These are phyloP conservation scores for Microbotryum silenes-acaulis DNA, from an alignment of 1,284 basidiomycete genomes.

Conservation along the genomic window DNA sequence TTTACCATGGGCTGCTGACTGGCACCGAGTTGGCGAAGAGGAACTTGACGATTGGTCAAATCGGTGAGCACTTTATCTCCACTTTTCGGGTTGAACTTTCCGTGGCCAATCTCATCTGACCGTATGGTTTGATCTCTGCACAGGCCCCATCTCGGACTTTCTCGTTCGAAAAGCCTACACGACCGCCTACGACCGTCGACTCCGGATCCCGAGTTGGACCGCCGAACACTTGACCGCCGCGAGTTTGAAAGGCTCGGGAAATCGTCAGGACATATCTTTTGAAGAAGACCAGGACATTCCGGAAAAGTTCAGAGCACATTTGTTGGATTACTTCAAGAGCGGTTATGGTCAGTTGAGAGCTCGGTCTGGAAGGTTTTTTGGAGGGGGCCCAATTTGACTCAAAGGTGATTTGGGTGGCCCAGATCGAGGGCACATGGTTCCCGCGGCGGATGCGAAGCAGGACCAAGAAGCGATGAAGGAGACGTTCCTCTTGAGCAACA, in stretches of 20 bases:
- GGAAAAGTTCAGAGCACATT: slow-evolving; percentile 66
- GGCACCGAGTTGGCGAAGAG: slow-evolving; percentile 4
- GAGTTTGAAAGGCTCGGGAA: slow-evolving; percentile 57
- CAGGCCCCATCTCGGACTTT: slow-evolving; percentile 34
- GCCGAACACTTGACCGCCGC: slow-evolving; percentile 60
- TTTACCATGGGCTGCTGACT: slow-evolving; percentile 10
- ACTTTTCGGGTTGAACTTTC: too few relatives aligned
- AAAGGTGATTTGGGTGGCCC: neutral
- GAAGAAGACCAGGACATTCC: slow-evolving; percentile 76
- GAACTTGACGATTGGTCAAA: slow-evolving; percentile 12
- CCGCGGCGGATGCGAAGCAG: slow-evolving; percentile 83
- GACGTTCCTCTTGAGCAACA: slow-evolving; percentile 91
- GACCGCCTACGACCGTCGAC: slow-evolving; percentile 72
- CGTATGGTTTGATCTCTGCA: neutral
- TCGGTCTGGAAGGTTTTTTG: neutral
- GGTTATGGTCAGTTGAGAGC: slow-evolving; percentile 57
- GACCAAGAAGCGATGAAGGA: slow-evolving; percentile 85
- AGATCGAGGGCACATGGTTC: slow-evolving; percentile 86
- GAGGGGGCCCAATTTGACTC: neutral
- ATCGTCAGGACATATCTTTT: slow-evolving; percentile 65
- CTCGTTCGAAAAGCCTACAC: slow-evolving; percentile 32
- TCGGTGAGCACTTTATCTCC: slow-evolving; percentile 10
- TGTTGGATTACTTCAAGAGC: slow-evolving; percentile 80
- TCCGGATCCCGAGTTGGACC: slow-evolving; percentile 83
- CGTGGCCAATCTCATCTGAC: too few relatives aligned